Evolutionary conservation across 2,329 filamentous ascomycete genomes (phyloP).

Genomic region (Epichloe bromicola): DNA sequence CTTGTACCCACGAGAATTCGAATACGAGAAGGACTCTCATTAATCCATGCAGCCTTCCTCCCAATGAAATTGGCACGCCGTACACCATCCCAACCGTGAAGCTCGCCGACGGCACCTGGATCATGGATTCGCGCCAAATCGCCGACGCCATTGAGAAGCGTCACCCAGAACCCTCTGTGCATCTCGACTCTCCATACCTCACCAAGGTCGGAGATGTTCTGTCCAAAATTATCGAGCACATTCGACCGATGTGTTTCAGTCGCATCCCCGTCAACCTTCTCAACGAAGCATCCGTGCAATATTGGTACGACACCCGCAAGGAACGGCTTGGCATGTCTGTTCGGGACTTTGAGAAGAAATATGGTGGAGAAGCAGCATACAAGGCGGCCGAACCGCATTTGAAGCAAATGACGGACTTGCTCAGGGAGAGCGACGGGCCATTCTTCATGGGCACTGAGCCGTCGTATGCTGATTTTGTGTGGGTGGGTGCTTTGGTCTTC

Average conservation of each 20-base stretch:
- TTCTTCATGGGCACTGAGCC: constrained; percentile 46
- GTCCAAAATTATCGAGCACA: constrained; percentile 13
- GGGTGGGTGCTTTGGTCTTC: constrained; percentile 35
- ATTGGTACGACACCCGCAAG: constrained; percentile 42
- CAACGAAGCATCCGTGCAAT: constrained; percentile 33
- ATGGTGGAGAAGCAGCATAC: constrained; percentile 39
- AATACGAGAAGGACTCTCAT: neutral
- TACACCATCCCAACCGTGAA: constrained; percentile 35
- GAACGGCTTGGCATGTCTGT: constrained; percentile 38
- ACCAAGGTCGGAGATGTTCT: constrained; percentile 30
- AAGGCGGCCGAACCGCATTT: constrained; percentile 25
- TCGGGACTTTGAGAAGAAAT: constrained; percentile 30
- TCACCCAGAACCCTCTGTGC: constrained; percentile 44
- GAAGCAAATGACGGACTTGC: constrained; percentile 11
- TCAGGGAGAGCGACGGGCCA: constrained; percentile 46
- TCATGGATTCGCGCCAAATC: constrained; percentile 54
- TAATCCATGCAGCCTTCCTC: constrained; percentile 1
- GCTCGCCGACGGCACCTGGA: constrained; percentile 41
- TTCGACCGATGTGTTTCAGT: constrained; percentile 32
- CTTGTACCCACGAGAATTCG: neutral
- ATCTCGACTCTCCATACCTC: constrained; percentile 40
- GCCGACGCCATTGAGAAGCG: constrained; percentile 42
- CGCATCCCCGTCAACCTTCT: constrained; percentile 38
- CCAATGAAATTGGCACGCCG: constrained; percentile 2
- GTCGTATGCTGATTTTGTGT: constrained; percentile 46